phyloP scores from a whole-genome alignment of 805 yeast genomes.

The Starmerella vaccinii region DNA sequence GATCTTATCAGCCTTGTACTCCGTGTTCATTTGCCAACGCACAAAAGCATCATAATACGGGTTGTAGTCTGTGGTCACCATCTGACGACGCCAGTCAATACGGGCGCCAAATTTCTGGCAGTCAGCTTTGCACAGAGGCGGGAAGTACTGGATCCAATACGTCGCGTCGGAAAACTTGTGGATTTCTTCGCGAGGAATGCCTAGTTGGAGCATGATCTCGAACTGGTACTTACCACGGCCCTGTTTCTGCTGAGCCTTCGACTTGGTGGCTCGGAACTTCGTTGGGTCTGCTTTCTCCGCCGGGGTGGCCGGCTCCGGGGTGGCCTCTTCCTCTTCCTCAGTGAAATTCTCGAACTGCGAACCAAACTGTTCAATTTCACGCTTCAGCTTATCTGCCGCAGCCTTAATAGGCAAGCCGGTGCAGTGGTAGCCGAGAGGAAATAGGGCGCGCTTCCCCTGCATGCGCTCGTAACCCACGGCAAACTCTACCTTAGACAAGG shows the following conservation, averaged over 20 bases:
- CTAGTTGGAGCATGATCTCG: constrained; percentile 92
- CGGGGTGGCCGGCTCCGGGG: constrained; percentile 18
- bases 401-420: constrained; percentile 97
- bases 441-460: constrained; percentile 83
- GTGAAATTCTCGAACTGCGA: constrained; percentile 44
- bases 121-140: constrained; percentile 74
- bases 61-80: constrained; percentile 89
- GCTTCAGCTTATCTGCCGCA: constrained; percentile 84
- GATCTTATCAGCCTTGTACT: constrained; percentile 77
- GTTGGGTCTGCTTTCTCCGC: constrained; percentile 50
- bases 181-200: constrained; percentile 74
- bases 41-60: constrained; percentile 91
- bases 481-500: constrained; percentile 87
- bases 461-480: constrained; percentile 89
- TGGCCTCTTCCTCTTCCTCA: constrained; percentile 36
- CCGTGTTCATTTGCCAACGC: constrained; percentile 90
- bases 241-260: constrained; percentile 86
- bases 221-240: constrained; percentile 92
- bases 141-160: constrained; percentile 86
- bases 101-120: constrained; percentile 79
- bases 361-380: constrained; percentile 90
- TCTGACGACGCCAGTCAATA: constrained; percentile 96
- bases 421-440: constrained; percentile 97
- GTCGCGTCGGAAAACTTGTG: constrained; percentile 82
- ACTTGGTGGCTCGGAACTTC: constrained; percentile 83